Evolutionary conservation across 1,284 basidiomycete genomes (phyloP), one percentile per base, ranked within the genome.

Genomic region (Fomitiporia mediterranea): DNA sequence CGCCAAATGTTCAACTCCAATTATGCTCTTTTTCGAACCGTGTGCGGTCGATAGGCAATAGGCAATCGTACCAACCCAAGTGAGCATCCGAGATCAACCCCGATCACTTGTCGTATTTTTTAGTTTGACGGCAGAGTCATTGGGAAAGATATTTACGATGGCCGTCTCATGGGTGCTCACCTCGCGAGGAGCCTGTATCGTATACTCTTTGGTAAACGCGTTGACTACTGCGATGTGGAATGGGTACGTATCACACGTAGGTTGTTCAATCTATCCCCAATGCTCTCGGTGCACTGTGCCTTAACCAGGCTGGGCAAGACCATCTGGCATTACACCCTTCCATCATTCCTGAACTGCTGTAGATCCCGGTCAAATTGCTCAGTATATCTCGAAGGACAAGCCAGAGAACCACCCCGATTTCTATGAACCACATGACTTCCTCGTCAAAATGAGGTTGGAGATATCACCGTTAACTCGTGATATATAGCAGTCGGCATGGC

Each of bases 1-100:
- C 82, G 94, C 54, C 95, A 98, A 70, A 99, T 99, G 90, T 98
- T 99, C 73, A 94, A 99, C 69, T 95, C 97, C 17, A 93, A 97
- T 73, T 98, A 98, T 65, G 94, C 94, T 4, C 80, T 99, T 21
- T n/a, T 99, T 99, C 81, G 93, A 98, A 68, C 96, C 96, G 9
- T 98, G 94, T 67, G 93, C 94, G 0, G 94, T 94, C 4, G 94
- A 98, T 69, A 83, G 86, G n/a, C n/a, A n/a, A n/a, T n/a, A n/a
- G n/a, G 64, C 81, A 92, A 58, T 98, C 94, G 1, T 98, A 98
- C 68, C 94, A 98, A 70, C 95, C 96, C 3, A 97, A 98, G 76
- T 93, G 95, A 66, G 88, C 93, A 60, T 98, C 94, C 1, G 87
- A 86, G 78, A 85, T 94, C 66, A 98, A 98, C 68, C 90, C 90